These are phyloP conservation scores for Termitomyces sp. DNA, from an alignment of 768 basidiomycete genomes.

Conservation along the genomic window DNA sequence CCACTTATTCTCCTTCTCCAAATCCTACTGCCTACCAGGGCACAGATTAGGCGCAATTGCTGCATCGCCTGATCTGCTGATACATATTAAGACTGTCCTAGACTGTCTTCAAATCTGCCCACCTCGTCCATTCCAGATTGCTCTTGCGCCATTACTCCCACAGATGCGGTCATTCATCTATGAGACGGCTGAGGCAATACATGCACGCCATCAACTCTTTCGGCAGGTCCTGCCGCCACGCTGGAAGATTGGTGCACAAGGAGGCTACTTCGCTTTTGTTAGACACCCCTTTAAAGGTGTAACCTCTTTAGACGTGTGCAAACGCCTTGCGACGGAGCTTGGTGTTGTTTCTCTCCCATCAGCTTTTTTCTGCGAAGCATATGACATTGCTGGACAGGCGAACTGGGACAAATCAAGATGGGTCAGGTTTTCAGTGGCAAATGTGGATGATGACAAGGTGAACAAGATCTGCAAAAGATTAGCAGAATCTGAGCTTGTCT, in stretches of 20 bases:
- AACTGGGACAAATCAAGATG: conserved; percentile 46
- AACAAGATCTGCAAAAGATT: conserved; percentile 46
- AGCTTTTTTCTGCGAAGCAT: conserved; percentile 46
- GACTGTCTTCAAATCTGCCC: conserved; percentile 82
- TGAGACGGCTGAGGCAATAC: conserved; percentile 41
- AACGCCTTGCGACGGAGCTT: conserved; percentile 49
- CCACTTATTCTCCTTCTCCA: conserved; percentile 77
- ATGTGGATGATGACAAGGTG: conserved; percentile 63
- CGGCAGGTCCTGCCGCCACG: conserved; percentile 33
- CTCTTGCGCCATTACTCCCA: conserved; percentile 51
- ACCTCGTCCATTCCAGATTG: conserved; percentile 66
- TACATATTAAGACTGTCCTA: conserved; percentile 45
- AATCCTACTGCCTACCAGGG: conserved; percentile 76
- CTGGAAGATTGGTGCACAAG: conserved; percentile 62
- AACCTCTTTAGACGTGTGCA: conserved; percentile 47
- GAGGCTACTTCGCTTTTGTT: conserved; percentile 80
- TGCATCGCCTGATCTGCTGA: conserved; percentile 50
- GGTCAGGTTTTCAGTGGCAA: conserved; percentile 79
- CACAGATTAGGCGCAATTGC: conserved; percentile 73
- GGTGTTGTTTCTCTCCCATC: conserved; percentile 69
- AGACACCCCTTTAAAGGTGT: conserved; percentile 50
- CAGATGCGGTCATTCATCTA: conserved; percentile 47
- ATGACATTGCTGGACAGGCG: conserved; percentile 20
- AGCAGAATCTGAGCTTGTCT: conserved; percentile 27
- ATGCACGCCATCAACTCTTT: conserved; percentile 54